These are phyloP conservation scores for Eucommia ulmoides DNA, from an alignment of 257 asterid species.

Conservation along the genomic window DNA sequence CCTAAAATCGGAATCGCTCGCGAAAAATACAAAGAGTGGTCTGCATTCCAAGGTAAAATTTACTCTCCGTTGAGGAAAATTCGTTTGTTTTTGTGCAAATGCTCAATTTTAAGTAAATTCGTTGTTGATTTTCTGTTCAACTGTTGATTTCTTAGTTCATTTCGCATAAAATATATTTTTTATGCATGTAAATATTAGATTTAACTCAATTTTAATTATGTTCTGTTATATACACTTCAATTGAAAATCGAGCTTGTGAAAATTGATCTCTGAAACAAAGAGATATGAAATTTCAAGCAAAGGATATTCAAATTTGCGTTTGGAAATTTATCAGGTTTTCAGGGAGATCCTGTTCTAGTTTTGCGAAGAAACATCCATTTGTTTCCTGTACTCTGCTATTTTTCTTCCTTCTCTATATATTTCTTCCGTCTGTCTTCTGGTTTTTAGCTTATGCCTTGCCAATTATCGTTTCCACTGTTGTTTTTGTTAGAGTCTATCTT, in stretches of 20 bases:
- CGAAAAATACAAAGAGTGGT: background rate
- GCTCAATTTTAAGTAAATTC: background rate
- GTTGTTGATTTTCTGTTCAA: background rate
- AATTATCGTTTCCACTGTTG: constrained; percentile 15
- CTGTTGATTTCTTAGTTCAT: background rate
- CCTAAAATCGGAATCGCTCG: background rate
- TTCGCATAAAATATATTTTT: background rate
- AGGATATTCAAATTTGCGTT: constrained; percentile 29
- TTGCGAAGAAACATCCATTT: constrained; percentile 27
- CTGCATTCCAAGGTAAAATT: background rate
- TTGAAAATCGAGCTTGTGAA: background rate
- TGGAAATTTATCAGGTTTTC: constrained; percentile 23
- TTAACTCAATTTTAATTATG: background rate
- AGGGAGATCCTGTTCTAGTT: constrained; percentile 13
- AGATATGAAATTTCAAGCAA: constrained; percentile 38
- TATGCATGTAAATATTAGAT: background rate
- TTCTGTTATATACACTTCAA: background rate
- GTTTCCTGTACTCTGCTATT: constrained; percentile 22
- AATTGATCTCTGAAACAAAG: background rate
- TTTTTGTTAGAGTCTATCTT: constrained; percentile 13
- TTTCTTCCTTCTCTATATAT: constrained; percentile 28
- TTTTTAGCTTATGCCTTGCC: constrained; percentile 33
- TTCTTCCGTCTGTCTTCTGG: constrained; percentile 47
- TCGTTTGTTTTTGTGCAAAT: background rate
- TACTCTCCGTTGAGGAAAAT: background rate